Percentiles rank a stretch among this genome's conserved stretches.
These are phyloP conservation scores for Gillenia trifoliata DNA, from an alignment of 306 rosid genomes.

Conservation along the genomic window DNA sequence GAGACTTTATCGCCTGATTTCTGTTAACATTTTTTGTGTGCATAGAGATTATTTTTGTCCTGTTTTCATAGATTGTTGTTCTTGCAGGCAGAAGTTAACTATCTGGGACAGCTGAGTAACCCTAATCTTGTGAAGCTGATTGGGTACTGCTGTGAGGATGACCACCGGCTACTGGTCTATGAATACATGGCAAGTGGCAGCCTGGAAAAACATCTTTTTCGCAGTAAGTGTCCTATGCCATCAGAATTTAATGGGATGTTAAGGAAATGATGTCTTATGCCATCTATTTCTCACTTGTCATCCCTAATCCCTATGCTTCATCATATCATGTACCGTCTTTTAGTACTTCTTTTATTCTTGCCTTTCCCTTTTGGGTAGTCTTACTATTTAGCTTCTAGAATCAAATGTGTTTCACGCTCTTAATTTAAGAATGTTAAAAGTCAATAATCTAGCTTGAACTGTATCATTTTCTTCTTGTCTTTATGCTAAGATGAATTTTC, in stretches of 20 bases:
- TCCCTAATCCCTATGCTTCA: neutral
- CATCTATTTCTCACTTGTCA: neutral
- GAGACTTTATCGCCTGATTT: neutral
- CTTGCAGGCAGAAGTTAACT: slow-evolving; percentile 91
- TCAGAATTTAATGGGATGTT: slow-evolving; percentile 1
- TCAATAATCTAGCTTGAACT: neutral
- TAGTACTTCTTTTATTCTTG: neutral
- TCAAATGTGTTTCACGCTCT: neutral
- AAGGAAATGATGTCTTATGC: neutral
- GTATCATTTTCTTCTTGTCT: neutral
- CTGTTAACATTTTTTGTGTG: neutral
- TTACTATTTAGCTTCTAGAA: neutral
- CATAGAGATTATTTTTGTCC: neutral
- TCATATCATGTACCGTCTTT: neutral
- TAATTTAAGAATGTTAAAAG: neutral
- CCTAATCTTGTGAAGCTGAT: slow-evolving; percentile 91
- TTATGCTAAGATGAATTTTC: neutral
- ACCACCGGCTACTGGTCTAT: slow-evolving; percentile 81
- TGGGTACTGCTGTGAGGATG: slow-evolving; percentile 97
- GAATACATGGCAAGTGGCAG: slow-evolving; percentile 97
- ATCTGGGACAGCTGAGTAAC: slow-evolving; percentile 86
- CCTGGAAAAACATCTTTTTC: slow-evolving; percentile 93
- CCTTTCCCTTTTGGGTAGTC: neutral
- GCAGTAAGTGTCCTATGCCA: slow-evolving; percentile 57
- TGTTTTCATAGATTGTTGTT: neutral